Evolutionary conservation across 106 monocot species (phyloP), one percentile per base, ranked within the genome.

Genomic region (Dendrobium nobile): DNA sequence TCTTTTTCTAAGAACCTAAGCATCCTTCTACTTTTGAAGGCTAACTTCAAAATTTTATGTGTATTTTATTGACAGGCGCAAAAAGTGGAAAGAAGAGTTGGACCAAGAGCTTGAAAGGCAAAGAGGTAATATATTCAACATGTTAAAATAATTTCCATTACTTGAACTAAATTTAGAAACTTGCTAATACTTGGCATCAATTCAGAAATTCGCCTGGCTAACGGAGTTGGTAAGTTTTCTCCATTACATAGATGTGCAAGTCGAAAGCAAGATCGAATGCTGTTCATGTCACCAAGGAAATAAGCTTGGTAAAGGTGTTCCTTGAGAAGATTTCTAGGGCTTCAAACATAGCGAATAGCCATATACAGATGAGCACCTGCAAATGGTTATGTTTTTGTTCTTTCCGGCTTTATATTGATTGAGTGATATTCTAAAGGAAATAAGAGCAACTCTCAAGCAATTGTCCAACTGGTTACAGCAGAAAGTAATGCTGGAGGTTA

Each of bases 81-180:
- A 77, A 76, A 93, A 89, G 85, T 95, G 95, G 99, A 91, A 87
- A 80, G 90, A 99, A 89, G 95, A 99, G 83, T 79, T 99, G 45
- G 86, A 86, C 78, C 86, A 84, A 72, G 99, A 99, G 75, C 95
- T 99, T 72, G 95, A 85, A 47, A 87, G 85, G 75, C 80, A 86
- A 77, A 87, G 90, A 91, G 92, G 88, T 94, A 79, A 43, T 20
- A 10, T 70, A 64, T 40, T 26, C 9, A 4, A 67, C 18, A 28
- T 37, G 41, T 18, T 37, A 7, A 19, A 47, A 47, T 9, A 47
- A 47, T 9, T 47, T 47, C 20, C 2, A 68, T 43, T 45, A 51
- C 44, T 31, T 10, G 27, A 58, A 20, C 47, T 54, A 47, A 47
- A 11, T 51, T 13, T 22, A 72, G 70, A 31, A 47, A 44, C 19